Percentiles rank a stretch among this genome's conserved stretches.
Conservation (phyloP, 179 eudicot species). For the Vitellaria paradoxa region DNA sequence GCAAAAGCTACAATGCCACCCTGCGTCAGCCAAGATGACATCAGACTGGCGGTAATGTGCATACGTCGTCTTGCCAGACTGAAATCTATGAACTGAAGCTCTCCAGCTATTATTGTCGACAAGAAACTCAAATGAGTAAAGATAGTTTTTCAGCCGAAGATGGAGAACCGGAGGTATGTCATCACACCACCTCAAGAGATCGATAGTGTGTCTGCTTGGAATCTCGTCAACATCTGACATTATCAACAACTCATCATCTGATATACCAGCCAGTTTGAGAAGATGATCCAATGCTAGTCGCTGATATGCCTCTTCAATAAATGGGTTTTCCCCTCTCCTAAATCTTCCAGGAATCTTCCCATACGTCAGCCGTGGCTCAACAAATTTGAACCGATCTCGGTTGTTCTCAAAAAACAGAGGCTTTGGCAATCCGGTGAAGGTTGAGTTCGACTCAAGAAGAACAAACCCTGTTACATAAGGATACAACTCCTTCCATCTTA, state of each 20-base stretch:
- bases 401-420: constrained; percentile 30
- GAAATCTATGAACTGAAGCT: constrained; percentile 46
- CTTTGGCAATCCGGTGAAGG: constrained; percentile 50
- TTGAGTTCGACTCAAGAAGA: constrained; percentile 46
- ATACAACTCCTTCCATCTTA: constrained; percentile 45
- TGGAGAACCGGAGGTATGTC: constrained; percentile 43
- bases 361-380: constrained; percentile 35
- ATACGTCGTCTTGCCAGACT: constrained; percentile 40
- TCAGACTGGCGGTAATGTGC: constrained; percentile 55
- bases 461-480: constrained; percentile 41
- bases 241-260: constrained; percentile 45
- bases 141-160: constrained; percentile 42
- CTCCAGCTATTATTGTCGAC: constrained; percentile 53
- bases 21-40: constrained; percentile 42
- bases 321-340: constrained; percentile 41
- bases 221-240: constrained; percentile 63
- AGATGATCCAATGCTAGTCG: constrained; percentile 43
- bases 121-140: constrained; percentile 50
- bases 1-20: constrained; percentile 65
- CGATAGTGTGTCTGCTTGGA: constrained; percentile 50
- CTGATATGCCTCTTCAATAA: constrained; percentile 48
- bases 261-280: constrained; percentile 40
- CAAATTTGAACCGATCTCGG: constrained; percentile 34
- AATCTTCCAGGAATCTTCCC: constrained; percentile 39
- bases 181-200: constrained; percentile 58